Evolutionary conservation across 139 green algal genomes (phyloP).

Genomic region (Gonium pectorale): DNA sequence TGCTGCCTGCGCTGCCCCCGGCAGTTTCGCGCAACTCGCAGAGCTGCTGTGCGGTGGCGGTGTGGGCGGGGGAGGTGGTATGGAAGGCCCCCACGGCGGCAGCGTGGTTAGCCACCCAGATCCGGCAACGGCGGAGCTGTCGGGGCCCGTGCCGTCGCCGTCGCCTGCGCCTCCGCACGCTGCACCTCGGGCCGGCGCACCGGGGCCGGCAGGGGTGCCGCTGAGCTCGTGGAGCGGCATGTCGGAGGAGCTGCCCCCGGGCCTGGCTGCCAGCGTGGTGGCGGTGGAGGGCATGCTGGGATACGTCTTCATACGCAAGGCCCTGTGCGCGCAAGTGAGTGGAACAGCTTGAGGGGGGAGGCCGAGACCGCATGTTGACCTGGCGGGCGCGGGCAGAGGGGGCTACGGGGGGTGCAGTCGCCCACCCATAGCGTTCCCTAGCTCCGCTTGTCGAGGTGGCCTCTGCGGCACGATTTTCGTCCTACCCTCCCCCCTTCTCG

Average conservation of each 20-base stretch:
- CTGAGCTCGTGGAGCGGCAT: too few relatives aligned
- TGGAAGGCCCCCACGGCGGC: not conserved
- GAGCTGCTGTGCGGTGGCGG: not conserved
- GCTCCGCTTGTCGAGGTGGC: not conserved
- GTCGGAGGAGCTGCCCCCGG: not conserved
- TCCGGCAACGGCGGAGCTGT: too few relatives aligned
- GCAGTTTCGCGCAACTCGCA: not conserved
- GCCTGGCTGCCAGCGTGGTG: not conserved
- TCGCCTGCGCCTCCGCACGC: not conserved
- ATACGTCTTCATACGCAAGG: not conserved
- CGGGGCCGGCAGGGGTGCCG: not conserved
- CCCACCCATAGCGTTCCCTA: not conserved
- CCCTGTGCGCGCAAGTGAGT: constrained; percentile 25
- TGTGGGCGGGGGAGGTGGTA: not conserved
- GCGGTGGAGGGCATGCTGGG: constrained; percentile 12
- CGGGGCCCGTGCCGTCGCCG: not conserved
- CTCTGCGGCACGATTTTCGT: not conserved
- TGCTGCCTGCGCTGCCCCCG: not conserved
- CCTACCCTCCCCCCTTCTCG: not conserved
- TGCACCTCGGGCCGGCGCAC: not conserved
- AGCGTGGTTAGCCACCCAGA: too few relatives aligned
- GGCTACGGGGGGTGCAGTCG: not conserved
- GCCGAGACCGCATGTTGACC: not conserved
- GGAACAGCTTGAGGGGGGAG: not conserved
- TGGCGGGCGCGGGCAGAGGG: not conserved